These are phyloP conservation scores for Boletus reticulatus DNA, from an alignment of 768 basidiomycete genomes.

Conservation along the genomic window DNA sequence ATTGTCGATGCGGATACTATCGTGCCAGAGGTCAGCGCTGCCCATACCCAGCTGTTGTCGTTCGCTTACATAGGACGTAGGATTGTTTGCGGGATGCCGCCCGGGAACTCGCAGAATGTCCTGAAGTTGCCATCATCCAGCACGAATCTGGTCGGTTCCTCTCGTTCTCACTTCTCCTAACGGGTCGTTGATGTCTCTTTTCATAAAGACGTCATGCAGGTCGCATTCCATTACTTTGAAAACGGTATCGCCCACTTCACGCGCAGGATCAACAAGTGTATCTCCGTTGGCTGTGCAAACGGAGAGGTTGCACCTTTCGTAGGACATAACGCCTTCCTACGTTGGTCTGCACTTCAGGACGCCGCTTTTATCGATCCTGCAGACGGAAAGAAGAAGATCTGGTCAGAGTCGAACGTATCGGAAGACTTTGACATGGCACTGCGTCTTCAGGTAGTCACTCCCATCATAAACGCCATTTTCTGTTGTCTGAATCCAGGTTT, in stretches of 20 bases:
- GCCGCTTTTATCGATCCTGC: constrained; percentile 64
- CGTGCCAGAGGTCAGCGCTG: constrained; percentile 58
- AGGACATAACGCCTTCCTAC: constrained; percentile 85
- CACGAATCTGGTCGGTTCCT: constrained; percentile 67
- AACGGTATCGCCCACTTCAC: constrained; percentile 93
- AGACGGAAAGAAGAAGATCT: constrained; percentile 63
- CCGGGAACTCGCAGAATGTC: constrained; percentile 76
- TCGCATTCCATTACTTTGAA: constrained; percentile 86
- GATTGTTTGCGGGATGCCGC: constrained; percentile 92
- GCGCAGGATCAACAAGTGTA: constrained; percentile 81
- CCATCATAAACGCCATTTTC: constrained; percentile 38
- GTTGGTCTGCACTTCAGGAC: constrained; percentile 91
- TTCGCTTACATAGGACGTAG: constrained; percentile 28
- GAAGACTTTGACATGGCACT: constrained; percentile 73
- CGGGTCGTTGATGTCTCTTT: constrained; percentile 25
- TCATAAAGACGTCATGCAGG: constrained; percentile 78
- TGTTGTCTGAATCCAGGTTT: constrained; percentile 47
- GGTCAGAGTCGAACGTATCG: constrained; percentile 66
- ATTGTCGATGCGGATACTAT: constrained; percentile 88
- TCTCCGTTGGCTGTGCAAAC: constrained; percentile 76
- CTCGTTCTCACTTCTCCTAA: not conserved
- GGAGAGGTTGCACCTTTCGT: constrained; percentile 79
- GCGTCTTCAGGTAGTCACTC: constrained; percentile 43
- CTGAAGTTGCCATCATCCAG: constrained; percentile 89
- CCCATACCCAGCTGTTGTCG: not conserved